Evolutionary conservation across 2,329 filamentous ascomycete species (phyloP).

Genomic region (Sarocladium oryzae): DNA sequence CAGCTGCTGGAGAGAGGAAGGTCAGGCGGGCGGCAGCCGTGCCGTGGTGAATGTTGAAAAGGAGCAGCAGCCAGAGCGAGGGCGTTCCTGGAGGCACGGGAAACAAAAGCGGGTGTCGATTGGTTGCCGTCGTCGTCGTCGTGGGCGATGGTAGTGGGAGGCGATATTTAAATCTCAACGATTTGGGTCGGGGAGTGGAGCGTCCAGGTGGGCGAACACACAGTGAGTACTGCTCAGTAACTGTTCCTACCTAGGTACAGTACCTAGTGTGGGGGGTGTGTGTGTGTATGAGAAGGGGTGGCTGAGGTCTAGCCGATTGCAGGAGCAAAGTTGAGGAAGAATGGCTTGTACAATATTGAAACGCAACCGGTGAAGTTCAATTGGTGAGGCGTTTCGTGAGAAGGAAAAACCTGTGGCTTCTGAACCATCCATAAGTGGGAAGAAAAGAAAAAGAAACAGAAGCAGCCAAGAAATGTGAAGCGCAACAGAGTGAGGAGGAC

Average conservation of each 20-base stretch:
- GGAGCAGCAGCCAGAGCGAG: background rate
- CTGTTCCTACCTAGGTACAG: background rate
- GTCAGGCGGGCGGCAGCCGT: background rate
- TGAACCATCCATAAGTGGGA: too few relatives aligned
- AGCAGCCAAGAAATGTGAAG: background rate
- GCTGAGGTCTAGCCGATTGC: background rate
- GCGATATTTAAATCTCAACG: conserved; percentile 5
- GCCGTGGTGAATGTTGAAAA: background rate
- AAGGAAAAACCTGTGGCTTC: too few relatives aligned
- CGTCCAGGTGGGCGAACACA: too few relatives aligned
- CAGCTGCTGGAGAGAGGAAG: background rate
- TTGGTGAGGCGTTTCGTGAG: background rate
- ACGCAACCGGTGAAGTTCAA: too few relatives aligned
- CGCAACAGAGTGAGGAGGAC: background rate
- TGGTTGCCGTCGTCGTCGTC: too few relatives aligned
- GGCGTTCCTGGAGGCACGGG: conserved; percentile 2
- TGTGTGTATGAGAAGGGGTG: too few relatives aligned
- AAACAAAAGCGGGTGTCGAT: background rate
- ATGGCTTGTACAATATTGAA: too few relatives aligned
- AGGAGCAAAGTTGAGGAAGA: background rate
- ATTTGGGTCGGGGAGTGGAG: background rate
- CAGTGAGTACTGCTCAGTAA: too few relatives aligned
- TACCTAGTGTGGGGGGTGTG: background rate
- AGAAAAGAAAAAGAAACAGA: too few relatives aligned
- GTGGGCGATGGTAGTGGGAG: background rate